A percentile compares a stretch with the other conserved stretches of the same genome.
phyloP scores from a whole-genome alignment of 768 basidiomycete species.

The Russula sp. region DNA sequence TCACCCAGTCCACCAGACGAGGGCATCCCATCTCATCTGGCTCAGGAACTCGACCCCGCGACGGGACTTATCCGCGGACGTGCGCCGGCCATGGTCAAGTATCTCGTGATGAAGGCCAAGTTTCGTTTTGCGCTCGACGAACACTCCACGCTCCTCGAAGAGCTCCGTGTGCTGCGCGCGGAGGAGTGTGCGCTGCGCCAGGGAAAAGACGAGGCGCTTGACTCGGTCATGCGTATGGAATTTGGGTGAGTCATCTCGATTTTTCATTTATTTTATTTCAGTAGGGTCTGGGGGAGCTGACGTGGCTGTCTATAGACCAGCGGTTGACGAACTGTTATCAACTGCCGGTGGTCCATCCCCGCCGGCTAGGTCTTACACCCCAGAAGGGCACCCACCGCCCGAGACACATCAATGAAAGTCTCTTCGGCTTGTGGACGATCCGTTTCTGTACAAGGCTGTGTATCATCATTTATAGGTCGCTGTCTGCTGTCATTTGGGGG shows the following conservation, averaged over 20 bases:
- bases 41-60: slow-evolving; percentile 41
- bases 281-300: neutral
- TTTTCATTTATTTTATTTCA: neutral
- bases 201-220: slow-evolving; percentile 25
- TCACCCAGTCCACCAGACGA: slow-evolving; percentile 32
- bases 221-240: slow-evolving; percentile 18
- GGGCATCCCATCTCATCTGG: slow-evolving; percentile 48
- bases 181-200: slow-evolving; percentile 34
- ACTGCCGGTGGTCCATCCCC: slow-evolving; percentile 3
- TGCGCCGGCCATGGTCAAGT: slow-evolving; percentile 64
- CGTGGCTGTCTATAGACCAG: neutral
- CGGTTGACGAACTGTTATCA: slow-evolving; percentile 12
- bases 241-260: slow-evolving; percentile 13
- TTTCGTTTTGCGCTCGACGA: slow-evolving; percentile 60
- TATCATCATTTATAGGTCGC: neutral
- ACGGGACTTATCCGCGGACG: slow-evolving; percentile 64
- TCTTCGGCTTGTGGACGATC: neutral
- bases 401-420: slow-evolving; percentile 8
- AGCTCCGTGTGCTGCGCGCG: slow-evolving; percentile 47
- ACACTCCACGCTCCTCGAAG: slow-evolving; percentile 56
- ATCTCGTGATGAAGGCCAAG: slow-evolving; percentile 73
- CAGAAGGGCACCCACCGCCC: slow-evolving; percentile 10
- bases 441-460: neutral
- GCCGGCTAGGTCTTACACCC: neutral
- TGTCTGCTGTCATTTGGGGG: neutral